Evolutionary conservation across 2,329 filamentous ascomycete species (phyloP), one percentile per base, ranked within the genome.

Genomic region (Xylariaceae sp.): DNA sequence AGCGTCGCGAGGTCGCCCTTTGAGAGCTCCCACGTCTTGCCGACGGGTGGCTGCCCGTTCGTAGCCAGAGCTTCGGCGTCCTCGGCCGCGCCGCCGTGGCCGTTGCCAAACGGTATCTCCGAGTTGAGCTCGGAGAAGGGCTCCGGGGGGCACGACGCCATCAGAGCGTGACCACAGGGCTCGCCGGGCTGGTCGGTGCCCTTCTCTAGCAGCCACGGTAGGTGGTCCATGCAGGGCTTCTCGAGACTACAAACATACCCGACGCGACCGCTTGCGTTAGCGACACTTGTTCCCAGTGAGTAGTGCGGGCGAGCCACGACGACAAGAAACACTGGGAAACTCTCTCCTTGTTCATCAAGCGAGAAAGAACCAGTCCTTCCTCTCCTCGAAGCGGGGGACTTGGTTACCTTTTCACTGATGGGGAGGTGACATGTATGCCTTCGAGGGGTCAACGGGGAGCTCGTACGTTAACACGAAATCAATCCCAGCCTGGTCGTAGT

Each of bases 391-490:
- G 36, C 36, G 41, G 35, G 39, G 40, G 45, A 40, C 40, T 43
- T 45, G 41, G 44, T 48, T 51, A 47, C 44, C 42, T 46, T 44
- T 53, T 68, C 69, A 74, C 57, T 74, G 68, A 53, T 70, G 75
- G 59, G 76, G 76, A 67, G 77, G 77, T 67, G 78, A 79, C 61
- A 76, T 71, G 65, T 83, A 83, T 61, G 76, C 72, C 67, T 72
- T 74, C 66, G 75, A 74, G 63, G 71, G 69, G 65, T 71, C 53
- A 56, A 56, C 50, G 47, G 58, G 64, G 63, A 59, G 59, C 60
- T 77, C 85, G 76, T 88, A 92, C 86, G 85, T 84, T 76, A 92
- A 76, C 56, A 92, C 86, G 69, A 92, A 90, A 65, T 92, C 86
- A 67, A 92, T 88, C 59, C 86, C 86, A 53, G 85, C 78, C 61